A percentile compares a stretch with the other conserved stretches of the same genome.
Evolutionary conservation across 2,329 filamentous ascomycete species (phyloP).

Genomic region (Septoria linicola): DNA sequence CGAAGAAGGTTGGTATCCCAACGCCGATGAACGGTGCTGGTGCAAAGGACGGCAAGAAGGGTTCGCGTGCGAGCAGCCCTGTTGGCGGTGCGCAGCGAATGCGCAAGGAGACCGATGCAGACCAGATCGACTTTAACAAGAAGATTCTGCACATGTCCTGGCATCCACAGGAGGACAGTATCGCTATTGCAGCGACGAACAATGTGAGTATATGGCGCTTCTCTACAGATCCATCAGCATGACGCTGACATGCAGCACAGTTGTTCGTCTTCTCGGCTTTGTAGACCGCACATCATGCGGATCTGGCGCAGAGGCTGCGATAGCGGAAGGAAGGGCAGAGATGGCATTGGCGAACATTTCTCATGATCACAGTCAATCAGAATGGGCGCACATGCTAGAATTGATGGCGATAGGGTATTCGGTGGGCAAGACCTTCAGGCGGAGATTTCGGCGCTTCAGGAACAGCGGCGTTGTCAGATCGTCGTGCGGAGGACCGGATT

Average conservation of each 20-base stretch:
- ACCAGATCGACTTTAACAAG: constrained; percentile 99
- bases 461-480: background rate
- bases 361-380: constrained; percentile 11
- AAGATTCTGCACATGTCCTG: constrained; percentile 99
- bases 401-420: background rate
- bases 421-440: constrained; percentile 1
- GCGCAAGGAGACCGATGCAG: constrained; percentile 98
- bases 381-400: constrained; percentile 8
- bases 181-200: constrained; percentile 98
- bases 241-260: constrained; percentile 37
- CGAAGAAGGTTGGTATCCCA: constrained; percentile 97
- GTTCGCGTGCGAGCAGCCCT: constrained; percentile 84
- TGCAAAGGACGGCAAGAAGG: constrained; percentile 65
- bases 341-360: constrained; percentile 2
- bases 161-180: constrained; percentile 99
- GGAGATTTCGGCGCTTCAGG: background rate
- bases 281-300: constrained; percentile 36
- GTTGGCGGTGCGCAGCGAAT: constrained; percentile 87
- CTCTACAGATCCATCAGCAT: background rate
- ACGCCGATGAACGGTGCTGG: constrained; percentile 84
- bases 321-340: constrained; percentile 7
- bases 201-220: constrained; percentile 67
- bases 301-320: constrained; percentile 15
- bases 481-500: background rate
- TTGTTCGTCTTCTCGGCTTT: constrained; percentile 58